Evolutionary conservation across 225 moss, liverwort and hornwort genomes (phyloP).

Genomic region (Sphagnum tenellum): DNA sequence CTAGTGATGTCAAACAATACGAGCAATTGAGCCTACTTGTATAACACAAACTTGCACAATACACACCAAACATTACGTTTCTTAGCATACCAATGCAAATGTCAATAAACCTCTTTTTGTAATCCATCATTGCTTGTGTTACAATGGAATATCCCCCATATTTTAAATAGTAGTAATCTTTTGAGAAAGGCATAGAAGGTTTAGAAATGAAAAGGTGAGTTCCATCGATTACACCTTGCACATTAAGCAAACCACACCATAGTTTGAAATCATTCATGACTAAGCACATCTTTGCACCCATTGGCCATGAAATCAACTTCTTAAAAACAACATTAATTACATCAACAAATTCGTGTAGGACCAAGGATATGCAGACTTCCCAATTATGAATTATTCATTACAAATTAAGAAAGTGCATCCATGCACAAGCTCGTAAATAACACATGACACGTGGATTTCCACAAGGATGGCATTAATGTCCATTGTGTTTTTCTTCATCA

Average conservation of each 20-base stretch:
- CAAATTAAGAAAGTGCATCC: neutral
- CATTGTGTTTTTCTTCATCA: neutral
- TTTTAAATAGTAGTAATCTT: neutral
- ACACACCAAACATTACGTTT: neutral
- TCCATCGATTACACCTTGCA: neutral
- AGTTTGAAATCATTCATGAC: no score
- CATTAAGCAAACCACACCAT: neutral
- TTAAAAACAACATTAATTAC: neutral
- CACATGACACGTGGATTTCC: neutral
- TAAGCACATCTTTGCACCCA: neutral
- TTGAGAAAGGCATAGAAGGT: neutral
- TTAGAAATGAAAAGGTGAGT: neutral
- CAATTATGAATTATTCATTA: neutral
- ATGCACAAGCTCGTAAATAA: neutral
- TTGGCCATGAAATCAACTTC: neutral
- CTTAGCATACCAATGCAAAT: neutral
- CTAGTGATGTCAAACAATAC: neutral
- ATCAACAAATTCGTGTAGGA: neutral
- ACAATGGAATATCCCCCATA: neutral
- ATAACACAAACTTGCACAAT: neutral
- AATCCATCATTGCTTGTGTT: neutral
- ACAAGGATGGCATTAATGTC: neutral
- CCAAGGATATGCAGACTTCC: neutral
- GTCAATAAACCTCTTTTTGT: neutral
- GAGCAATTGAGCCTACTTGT: neutral